phyloP scores from a whole-genome alignment of 1,284 basidiomycete genomes.

The Irpex sp. region DNA sequence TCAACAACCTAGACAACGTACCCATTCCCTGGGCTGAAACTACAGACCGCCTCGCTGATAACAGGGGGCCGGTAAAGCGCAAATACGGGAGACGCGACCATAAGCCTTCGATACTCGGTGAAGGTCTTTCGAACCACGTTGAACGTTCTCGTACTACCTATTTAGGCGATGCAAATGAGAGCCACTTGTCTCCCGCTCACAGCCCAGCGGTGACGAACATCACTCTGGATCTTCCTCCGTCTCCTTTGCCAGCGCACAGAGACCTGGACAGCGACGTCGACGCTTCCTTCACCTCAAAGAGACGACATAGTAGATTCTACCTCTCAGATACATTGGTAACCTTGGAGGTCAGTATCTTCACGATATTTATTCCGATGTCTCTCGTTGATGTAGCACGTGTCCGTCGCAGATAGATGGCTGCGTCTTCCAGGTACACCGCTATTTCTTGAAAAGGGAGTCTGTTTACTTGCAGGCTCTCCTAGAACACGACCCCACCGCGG shows the following conservation, averaged over 20 bases:
- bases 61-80: not conserved
- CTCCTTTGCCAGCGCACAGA: not conserved
- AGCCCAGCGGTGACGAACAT: not conserved
- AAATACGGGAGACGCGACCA: not conserved
- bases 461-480: slow-evolving; percentile 31
- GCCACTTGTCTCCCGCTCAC: not conserved
- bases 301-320: slow-evolving; percentile 18
- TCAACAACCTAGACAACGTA: not conserved
- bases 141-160: not conserved
- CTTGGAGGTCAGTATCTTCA: slow-evolving; percentile 14
- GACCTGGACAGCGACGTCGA: not conserved
- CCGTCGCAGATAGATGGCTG: slow-evolving; percentile 28
- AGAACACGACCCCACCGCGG: slow-evolving; percentile 11
- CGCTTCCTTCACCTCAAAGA: not conserved
- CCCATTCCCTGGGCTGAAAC: not conserved
- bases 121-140: not conserved
- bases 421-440: slow-evolving; percentile 34
- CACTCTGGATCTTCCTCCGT: not conserved
- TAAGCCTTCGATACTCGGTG: not conserved
- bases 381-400: not conserved
- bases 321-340: slow-evolving; percentile 20
- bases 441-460: slow-evolving; percentile 33
- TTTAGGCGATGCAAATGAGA: not conserved
- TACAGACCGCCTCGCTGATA: not conserved
- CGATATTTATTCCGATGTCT: not conserved